These are phyloP conservation scores for Erodium maritimum DNA, from an alignment of 345 rosid genomes.

Conservation along the genomic window DNA sequence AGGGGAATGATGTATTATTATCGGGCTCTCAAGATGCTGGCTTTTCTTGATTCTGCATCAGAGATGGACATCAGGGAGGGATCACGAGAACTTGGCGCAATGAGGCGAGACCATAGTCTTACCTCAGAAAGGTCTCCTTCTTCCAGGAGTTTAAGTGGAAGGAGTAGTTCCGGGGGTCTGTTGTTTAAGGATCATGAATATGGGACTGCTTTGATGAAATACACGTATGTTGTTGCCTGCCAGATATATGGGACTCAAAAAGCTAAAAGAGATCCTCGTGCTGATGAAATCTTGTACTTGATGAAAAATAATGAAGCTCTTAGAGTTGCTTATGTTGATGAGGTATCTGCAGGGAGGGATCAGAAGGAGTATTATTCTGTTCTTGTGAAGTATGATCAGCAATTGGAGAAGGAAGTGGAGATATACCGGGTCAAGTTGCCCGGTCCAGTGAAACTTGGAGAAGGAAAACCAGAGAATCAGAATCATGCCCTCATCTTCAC, in stretches of 20 bases:
- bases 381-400: constrained; percentile 83
- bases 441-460: constrained; percentile 93
- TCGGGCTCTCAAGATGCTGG: constrained; percentile 89
- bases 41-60: constrained; percentile 93
- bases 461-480: constrained; percentile 98
- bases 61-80: constrained; percentile 87
- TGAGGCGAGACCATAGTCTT: constrained; percentile 38
- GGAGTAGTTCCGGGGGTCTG: constrained; percentile 41
- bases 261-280: constrained; percentile 80
- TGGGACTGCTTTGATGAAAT: constrained; percentile 93
- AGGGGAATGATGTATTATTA: constrained; percentile 99
- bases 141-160: constrained; percentile 51
- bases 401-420: constrained; percentile 72
- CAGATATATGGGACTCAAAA: constrained; percentile 91
- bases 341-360: constrained; percentile 49
- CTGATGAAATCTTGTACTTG: constrained; percentile 70
- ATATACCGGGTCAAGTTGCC: constrained; percentile 89
- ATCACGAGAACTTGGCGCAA: constrained; percentile 63
- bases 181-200: constrained; percentile 74
- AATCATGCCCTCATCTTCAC: constrained; percentile 94
- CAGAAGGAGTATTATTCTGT: constrained; percentile 76
- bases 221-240: constrained; percentile 86
- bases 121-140: constrained; percentile 29
- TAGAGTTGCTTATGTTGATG: constrained; percentile 93
- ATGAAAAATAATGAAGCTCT: constrained; percentile 88